Percentiles rank a stretch among this genome's conserved stretches.
Conservation (phyloP, 2,329 filamentous ascomycete species). For the Curvularia sp. region DNA sequence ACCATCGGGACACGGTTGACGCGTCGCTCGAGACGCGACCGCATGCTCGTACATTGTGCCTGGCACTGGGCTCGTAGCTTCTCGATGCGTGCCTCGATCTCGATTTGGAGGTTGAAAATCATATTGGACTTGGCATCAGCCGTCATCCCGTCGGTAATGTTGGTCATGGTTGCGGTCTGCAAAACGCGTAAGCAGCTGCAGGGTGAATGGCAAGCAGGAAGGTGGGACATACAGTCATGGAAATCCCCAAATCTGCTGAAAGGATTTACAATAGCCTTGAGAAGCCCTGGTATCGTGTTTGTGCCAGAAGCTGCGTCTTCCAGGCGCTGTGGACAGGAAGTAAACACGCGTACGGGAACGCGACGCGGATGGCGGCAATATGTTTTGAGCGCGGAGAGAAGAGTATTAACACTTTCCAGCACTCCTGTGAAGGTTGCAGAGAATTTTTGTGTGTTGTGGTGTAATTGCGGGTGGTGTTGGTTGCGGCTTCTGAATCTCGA, state of each 20-base stretch:
- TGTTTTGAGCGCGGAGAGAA: neutral
- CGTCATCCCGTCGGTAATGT: conserved; percentile 26
- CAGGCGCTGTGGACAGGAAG: conserved; percentile 11
- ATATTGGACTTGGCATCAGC: conserved; percentile 47
- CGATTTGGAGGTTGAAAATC: conserved; percentile 43
- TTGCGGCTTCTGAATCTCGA: conserved; percentile 24
- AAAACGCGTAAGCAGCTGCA: conserved; percentile 27
- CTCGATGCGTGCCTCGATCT: conserved; percentile 82
- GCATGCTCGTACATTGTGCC: conserved; percentile 83
- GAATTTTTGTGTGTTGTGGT: conserved; percentile 10
- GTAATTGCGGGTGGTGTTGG: conserved; percentile 16
- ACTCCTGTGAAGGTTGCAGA: conserved; percentile 6
- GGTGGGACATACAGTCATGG: neutral
- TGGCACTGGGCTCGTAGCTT: conserved; percentile 89
- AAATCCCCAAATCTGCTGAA: neutral
- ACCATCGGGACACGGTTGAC: conserved; percentile 87
- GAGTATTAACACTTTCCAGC: conserved; percentile 1
- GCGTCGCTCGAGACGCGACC: conserved; percentile 87
- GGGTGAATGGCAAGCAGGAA: neutral
- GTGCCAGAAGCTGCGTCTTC: conserved; percentile 2
- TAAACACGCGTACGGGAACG: conserved; percentile 33
- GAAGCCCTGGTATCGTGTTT: conserved; percentile 3
- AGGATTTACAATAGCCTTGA: conserved; percentile 4
- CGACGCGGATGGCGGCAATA: neutral
- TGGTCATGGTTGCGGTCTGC: conserved; percentile 29